Evolutionary conservation across 495 filamentous ascomycete genomes (phyloP), one percentile per base, ranked within the genome.

Genomic region (Alectoria sarmentosa): DNA sequence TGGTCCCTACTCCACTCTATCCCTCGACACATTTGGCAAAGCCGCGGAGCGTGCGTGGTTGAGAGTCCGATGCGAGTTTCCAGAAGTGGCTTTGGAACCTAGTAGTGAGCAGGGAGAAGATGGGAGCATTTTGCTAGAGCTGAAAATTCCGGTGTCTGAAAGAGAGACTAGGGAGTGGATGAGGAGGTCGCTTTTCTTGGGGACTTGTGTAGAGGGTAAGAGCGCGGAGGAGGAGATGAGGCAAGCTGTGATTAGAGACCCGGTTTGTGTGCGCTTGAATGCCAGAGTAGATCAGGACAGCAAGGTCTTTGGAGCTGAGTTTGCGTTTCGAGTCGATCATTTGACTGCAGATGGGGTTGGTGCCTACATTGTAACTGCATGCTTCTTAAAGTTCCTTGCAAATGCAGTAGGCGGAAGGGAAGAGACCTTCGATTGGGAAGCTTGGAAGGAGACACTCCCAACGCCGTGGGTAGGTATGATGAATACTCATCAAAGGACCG

Each of bases 321-420:
- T 63, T 23, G 54, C 26, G 15, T 57, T 63, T 44, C 61, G 61
- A 32, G 38, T 57, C 32, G 61, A 63, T 56, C 61, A 57, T n/a
- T 17, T 34, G 49, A 52, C 55, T 37, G 11, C 49, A 9, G 61
- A 63, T 44, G 61, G 49, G 19, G 55, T 56, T 38, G 61, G 61
- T 41, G 49, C 42, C 39, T 63, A 63, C 17, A 42, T 57, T 19
- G 4, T 63, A 11, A 34, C 28, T 4, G 48, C 19, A 30, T n/a
- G 42, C 42, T 63, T 56, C 26, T 36, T 56, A 3, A 49, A 30
- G 21, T 39, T 63, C 9, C 8, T 63, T 1, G 48, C 61, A 28
- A 9, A 32, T 39, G 61, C 52, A 28, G 49, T 63, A 10, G 21
- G 34, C n/a, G 15, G 36, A 55, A 34, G 34, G 19, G 46, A 39